These are phyloP conservation scores for Candida hungchunana DNA, from an alignment of 805 yeast species.

Conservation along the genomic window DNA sequence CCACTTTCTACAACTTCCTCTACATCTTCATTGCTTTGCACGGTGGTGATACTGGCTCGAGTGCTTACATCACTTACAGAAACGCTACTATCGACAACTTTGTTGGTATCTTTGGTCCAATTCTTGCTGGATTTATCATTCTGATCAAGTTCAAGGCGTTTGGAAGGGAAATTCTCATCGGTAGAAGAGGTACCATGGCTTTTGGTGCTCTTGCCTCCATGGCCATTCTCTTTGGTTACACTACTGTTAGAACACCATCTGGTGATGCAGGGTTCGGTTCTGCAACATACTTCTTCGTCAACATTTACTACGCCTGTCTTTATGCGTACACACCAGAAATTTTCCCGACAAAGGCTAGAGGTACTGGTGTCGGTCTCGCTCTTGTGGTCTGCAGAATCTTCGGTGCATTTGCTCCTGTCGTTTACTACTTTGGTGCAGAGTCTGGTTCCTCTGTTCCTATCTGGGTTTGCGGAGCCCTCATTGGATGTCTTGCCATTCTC, in stretches of 20 bases:
- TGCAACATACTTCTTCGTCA: slow-evolving; percentile 44
- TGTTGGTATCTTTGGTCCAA: slow-evolving; percentile 45
- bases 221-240: slow-evolving; percentile 57
- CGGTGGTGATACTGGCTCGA: slow-evolving; percentile 43
- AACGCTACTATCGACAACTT: slow-evolving; percentile 43
- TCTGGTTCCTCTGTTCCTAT: slow-evolving; percentile 55
- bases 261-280: slow-evolving; percentile 48
- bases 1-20: slow-evolving; percentile 48
- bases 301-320: slow-evolving; percentile 52
- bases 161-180: slow-evolving; percentile 28
- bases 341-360: slow-evolving; percentile 47
- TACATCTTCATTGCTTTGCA: slow-evolving; percentile 46
- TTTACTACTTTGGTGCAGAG: slow-evolving; percentile 41
- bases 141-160: slow-evolving; percentile 13
- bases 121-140: slow-evolving; percentile 38
- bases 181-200: slow-evolving; percentile 55
- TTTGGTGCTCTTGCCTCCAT: slow-evolving; percentile 51
- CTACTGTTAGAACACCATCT: slow-evolving; percentile 50
- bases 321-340: slow-evolving; percentile 68
- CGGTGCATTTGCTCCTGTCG: slow-evolving; percentile 56
- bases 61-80: slow-evolving; percentile 39
- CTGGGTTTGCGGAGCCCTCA: slow-evolving; percentile 55
- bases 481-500: slow-evolving; percentile 43
- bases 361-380: slow-evolving; percentile 59
- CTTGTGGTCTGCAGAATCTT: slow-evolving; percentile 49